These are phyloP conservation scores for Sugiyamaella paludigena DNA, from an alignment of 1,139 yeast species.

Conservation along the genomic window DNA sequence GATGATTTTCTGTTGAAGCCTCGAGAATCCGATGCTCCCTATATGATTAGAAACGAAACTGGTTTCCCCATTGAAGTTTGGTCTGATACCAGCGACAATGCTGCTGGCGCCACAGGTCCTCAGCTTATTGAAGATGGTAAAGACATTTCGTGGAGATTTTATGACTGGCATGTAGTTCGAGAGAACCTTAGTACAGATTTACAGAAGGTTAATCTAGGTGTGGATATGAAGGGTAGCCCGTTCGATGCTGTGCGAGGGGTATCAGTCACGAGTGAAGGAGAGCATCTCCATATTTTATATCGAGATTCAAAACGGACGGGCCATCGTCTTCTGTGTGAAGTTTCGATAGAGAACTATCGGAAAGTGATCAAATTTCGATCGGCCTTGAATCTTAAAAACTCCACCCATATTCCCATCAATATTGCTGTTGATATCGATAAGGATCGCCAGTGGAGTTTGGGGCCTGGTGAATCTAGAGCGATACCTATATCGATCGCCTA, in stretches of 20 bases:
- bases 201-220: constrained; percentile 58
- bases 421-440: constrained; percentile 32
- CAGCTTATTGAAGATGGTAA: constrained; percentile 48
- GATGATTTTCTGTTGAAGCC: constrained; percentile 52
- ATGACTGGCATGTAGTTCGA: constrained; percentile 86
- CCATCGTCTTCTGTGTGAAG: constrained; percentile 70
- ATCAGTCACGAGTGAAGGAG: constrained; percentile 81
- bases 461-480: constrained; percentile 56
- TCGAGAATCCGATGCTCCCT: constrained; percentile 82
- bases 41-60: constrained; percentile 76
- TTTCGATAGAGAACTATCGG: constrained; percentile 67
- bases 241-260: constrained; percentile 55
- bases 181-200: constrained; percentile 72
- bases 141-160: constrained; percentile 82
- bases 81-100: constrained; percentile 46
- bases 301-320: constrained; percentile 68
- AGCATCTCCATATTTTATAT: constrained; percentile 61
- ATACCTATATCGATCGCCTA: constrained; percentile 74
- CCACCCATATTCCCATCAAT: constrained; percentile 60
- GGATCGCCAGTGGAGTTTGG: constrained; percentile 35
- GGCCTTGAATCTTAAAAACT: constrained; percentile 66
- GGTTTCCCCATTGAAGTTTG: constrained; percentile 78
- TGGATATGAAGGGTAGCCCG: constrained; percentile 54
- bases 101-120: constrained; percentile 16
- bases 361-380: constrained; percentile 76